Conservation (phyloP, 1,139 yeast genomes). For the Yamadazyma diospyri region DNA sequence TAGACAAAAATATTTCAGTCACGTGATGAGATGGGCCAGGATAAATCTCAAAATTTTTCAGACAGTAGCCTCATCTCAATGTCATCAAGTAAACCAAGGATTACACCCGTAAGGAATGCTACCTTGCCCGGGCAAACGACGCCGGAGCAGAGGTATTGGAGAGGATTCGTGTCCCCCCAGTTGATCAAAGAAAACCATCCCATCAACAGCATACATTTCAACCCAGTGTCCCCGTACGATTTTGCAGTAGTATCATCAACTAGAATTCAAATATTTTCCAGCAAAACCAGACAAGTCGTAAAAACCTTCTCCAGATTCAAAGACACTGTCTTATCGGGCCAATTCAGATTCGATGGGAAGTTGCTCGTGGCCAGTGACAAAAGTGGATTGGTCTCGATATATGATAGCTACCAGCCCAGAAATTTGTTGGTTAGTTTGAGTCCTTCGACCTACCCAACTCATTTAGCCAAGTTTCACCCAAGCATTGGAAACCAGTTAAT, state of each 20-base stretch:
- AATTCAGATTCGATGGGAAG: conserved; percentile 79
- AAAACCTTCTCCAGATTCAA: conserved; percentile 89
- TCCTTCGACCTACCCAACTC: conserved; percentile 86
- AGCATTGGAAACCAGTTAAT: conserved; percentile 65
- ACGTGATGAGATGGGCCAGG: too few species aligned
- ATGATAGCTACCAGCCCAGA: conserved; percentile 76
- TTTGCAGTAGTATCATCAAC: conserved; percentile 93
- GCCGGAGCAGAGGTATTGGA: conserved; percentile 94
- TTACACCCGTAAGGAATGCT: conserved; percentile 69
- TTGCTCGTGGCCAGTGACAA: conserved; percentile 86
- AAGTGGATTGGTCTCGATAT: conserved; percentile 79
- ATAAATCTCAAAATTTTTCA: conserved; percentile 13
- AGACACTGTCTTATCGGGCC: conserved; percentile 86
- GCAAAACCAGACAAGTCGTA: conserved; percentile 86
- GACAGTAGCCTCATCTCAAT: conserved; percentile 32
- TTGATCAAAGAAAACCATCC: conserved; percentile 92
- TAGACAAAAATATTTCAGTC: too few species aligned
- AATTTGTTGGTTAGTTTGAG: conserved; percentile 73
- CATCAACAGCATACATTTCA: conserved; percentile 82
- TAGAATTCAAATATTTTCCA: conserved; percentile 85
- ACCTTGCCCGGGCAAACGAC: conserved; percentile 77
- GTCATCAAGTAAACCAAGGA: conserved; percentile 77
- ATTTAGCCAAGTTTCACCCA: conserved; percentile 91
- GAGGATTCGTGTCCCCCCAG: conserved; percentile 79
- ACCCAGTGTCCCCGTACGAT: conserved; percentile 83